phyloP scores from a whole-genome alignment of 345 rosid genomes.

The Microcos paniculata region DNA sequence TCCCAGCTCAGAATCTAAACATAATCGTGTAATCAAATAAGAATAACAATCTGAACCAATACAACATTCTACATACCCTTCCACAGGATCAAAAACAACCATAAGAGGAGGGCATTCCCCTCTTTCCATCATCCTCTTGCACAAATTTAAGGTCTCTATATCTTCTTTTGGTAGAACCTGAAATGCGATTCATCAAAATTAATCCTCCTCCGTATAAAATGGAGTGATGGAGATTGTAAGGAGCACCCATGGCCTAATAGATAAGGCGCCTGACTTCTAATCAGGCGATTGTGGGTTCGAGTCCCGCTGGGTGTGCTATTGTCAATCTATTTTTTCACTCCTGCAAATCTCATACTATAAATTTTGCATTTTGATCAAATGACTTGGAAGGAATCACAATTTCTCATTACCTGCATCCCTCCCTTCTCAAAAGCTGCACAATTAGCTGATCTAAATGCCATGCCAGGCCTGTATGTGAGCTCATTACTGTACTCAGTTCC shows the following conservation, averaged over 20 bases:
- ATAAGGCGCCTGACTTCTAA: constrained; percentile 47
- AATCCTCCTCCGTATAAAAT: not conserved
- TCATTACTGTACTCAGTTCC: constrained; percentile 59
- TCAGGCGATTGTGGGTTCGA: constrained; percentile 53
- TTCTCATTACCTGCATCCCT: constrained; percentile 79
- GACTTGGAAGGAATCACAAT: not conserved
- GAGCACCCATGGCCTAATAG: constrained; percentile 48
- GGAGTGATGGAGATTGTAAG: not conserved
- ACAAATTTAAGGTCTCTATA: constrained; percentile 61
- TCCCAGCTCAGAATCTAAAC: not conserved
- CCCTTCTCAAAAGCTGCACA: constrained; percentile 64
- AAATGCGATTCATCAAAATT: constrained; percentile 10
- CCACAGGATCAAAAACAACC: constrained; percentile 75
- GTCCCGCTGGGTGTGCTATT: constrained; percentile 41
- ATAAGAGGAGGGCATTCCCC: constrained; percentile 90
- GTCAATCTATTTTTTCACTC: not conserved
- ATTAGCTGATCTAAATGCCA: constrained; percentile 74
- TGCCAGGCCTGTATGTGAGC: constrained; percentile 62
- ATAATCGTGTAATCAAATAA: not conserved
- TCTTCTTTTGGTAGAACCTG: constrained; percentile 83
- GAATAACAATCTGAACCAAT: not conserved
- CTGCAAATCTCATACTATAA: too few relatives aligned
- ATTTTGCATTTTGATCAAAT: not conserved
- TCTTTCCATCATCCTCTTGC: constrained; percentile 71
- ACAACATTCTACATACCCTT: constrained; percentile 57